Evolutionary conservation across 345 rosid genomes (phyloP).

Genomic region (Orychophragmus violaceus): DNA sequence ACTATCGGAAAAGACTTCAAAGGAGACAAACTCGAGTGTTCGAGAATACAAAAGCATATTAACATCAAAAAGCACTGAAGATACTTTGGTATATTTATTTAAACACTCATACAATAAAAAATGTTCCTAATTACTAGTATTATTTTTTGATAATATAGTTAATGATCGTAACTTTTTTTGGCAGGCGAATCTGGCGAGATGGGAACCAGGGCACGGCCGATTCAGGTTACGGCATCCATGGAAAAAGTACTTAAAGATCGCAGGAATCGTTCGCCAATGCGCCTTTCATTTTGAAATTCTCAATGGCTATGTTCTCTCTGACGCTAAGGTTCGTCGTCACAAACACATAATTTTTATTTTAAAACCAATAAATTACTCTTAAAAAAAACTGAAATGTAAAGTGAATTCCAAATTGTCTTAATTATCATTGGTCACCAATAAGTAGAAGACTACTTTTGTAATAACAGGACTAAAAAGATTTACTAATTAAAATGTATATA

Average conservation of each 20-base stretch:
- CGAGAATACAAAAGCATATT: conserved; percentile 50
- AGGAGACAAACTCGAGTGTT: conserved; percentile 34
- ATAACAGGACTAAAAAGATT: too few relatives aligned
- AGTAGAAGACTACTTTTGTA: neutral
- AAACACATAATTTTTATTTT: neutral
- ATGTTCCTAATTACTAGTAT: neutral
- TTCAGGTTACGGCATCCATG: conserved; percentile 70
- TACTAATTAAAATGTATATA: neutral
- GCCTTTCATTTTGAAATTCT: conserved; percentile 70
- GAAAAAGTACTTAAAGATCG: conserved; percentile 62
- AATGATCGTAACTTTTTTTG: neutral
- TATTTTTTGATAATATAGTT: neutral
- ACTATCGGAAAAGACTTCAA: conserved; percentile 18
- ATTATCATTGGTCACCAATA: neutral
- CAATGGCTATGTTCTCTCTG: conserved; percentile 38
- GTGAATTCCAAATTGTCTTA: neutral
- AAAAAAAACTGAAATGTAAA: neutral
- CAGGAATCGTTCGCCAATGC: conserved; percentile 60
- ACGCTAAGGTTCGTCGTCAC: conserved; percentile 37
- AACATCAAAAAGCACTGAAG: conserved; percentile 55
- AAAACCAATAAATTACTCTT: neutral
- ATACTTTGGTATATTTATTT: conserved; percentile 42
- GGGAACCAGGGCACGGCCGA: conserved; percentile 84
- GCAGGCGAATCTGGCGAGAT: conserved; percentile 78
- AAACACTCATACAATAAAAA: neutral